These are phyloP conservation scores for Quercus lobata DNA, from an alignment of 331 rosid species.

Conservation along the genomic window DNA sequence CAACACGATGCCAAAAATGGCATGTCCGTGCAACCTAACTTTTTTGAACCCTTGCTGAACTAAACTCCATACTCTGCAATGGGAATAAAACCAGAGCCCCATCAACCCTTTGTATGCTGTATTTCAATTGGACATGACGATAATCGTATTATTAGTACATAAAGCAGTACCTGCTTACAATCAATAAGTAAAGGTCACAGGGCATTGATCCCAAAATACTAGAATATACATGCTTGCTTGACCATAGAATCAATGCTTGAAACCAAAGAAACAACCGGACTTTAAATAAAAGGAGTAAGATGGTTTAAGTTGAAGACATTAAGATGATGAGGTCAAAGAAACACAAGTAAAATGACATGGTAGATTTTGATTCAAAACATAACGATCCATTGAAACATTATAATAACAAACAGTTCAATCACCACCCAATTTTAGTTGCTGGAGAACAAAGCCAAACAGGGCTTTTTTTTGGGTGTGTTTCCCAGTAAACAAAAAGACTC, in stretches of 20 bases:
- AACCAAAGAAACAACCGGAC: neutral
- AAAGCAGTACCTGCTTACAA: conserved; percentile 5
- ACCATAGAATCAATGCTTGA: neutral
- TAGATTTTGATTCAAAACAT: neutral
- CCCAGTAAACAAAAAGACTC: too few species aligned
- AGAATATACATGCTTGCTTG: neutral
- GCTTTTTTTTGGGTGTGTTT: too few species aligned
- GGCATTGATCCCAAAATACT: neutral
- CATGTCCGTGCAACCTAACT: too few species aligned
- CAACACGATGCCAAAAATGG: too few species aligned
- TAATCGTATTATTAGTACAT: conserved; percentile 2
- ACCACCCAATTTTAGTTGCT: too few species aligned
- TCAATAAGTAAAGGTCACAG: neutral
- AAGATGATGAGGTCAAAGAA: too few species aligned
- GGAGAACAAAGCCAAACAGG: too few species aligned
- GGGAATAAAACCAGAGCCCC: conserved; percentile 75
- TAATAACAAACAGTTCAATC: too few species aligned
- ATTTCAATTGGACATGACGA: conserved; percentile 13
- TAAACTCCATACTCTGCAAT: conserved; percentile 87
- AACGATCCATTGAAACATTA: too few species aligned
- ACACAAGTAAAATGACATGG: too few species aligned
- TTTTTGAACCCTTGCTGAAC: conserved; percentile 44
- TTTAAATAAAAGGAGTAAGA: too few species aligned
- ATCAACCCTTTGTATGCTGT: conserved; percentile 67
- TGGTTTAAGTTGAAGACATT: too few species aligned